Conservation (phyloP, 345 rosid species). For the Populus alba region DNA sequence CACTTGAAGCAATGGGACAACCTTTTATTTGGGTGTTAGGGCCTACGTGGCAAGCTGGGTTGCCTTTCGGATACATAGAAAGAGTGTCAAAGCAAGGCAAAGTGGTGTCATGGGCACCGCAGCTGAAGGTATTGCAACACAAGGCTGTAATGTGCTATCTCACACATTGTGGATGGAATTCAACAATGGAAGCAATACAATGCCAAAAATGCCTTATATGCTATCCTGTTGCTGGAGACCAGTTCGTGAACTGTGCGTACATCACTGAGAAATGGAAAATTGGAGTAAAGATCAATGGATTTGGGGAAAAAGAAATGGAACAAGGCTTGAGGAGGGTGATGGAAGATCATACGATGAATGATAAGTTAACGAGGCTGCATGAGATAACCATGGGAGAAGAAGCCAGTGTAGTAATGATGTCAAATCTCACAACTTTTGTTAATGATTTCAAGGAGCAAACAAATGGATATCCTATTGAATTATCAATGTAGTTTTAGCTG, state of each 20-base stretch:
- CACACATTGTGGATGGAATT: conserved; percentile 94
- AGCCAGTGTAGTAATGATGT: conserved; percentile 20
- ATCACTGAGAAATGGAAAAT: conserved; percentile 58
- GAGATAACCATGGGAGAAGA: conserved; percentile 42
- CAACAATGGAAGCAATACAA: conserved; percentile 61
- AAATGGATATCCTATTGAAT: not conserved
- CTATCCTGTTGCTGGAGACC: conserved; percentile 79
- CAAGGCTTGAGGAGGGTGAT: conserved; percentile 44
- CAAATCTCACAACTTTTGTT: conserved; percentile 30
- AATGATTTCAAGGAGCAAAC: conserved; percentile 17
- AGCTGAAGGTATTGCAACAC: conserved; percentile 48
- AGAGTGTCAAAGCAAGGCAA: conserved; percentile 44
- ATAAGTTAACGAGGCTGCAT: conserved; percentile 36
- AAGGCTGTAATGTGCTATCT: conserved; percentile 51
- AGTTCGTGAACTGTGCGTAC: conserved; percentile 62
- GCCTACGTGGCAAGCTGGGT: conserved; percentile 49
- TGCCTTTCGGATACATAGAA: conserved; percentile 47
- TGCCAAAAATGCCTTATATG: conserved; percentile 50
- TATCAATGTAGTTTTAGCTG: not conserved
- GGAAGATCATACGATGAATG: conserved; percentile 44
- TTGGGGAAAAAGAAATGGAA: conserved; percentile 43
- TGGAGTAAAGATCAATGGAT: conserved; percentile 50
- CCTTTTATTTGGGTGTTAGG: conserved; percentile 72
- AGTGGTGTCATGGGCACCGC: conserved; percentile 76
- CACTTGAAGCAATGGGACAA: conserved; percentile 43